Conservation (phyloP, 371 early-diverging fungal genomes). For the Apophysomyces sp. region DNA sequence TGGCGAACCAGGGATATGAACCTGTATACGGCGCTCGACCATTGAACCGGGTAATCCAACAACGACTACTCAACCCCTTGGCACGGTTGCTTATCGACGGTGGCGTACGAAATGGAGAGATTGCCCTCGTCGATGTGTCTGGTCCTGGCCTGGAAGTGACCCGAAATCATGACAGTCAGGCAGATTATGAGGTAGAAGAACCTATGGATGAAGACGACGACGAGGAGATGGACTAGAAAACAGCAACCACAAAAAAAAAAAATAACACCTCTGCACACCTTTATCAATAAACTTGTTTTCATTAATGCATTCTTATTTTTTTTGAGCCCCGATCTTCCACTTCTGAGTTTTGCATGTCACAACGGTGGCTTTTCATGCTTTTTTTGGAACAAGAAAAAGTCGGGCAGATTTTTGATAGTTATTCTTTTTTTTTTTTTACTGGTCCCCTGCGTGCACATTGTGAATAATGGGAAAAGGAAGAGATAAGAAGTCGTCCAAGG, state of each 20-base stretch:
- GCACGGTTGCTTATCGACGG: slow-evolving; percentile 80
- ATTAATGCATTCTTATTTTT: background rate
- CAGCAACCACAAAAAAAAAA: background rate
- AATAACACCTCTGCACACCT: background rate
- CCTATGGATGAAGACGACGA: slow-evolving; percentile 45
- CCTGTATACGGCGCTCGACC: slow-evolving; percentile 88
- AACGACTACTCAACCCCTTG: slow-evolving; percentile 77
- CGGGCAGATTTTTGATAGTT: background rate
- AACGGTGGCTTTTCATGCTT: background rate
- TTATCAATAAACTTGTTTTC: too few relatives aligned
- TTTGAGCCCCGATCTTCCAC: background rate
- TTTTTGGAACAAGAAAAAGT: background rate
- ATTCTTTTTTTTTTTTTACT: background rate
- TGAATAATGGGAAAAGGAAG: slow-evolving; percentile 51
- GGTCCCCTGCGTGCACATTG: too few relatives aligned
- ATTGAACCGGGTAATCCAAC: slow-evolving; percentile 81
- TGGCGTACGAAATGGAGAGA: slow-evolving; percentile 66
- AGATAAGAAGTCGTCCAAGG: slow-evolving; percentile 51
- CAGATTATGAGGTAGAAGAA: slow-evolving; percentile 39
- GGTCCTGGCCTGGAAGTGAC: slow-evolving; percentile 30
- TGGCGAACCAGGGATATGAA: slow-evolving; percentile 79
- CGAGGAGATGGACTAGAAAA: slow-evolving; percentile 25
- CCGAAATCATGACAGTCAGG: slow-evolving; percentile 49
- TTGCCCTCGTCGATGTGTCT: slow-evolving; percentile 47
- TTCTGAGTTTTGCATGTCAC: background rate